Percentiles rank a stretch among this genome's conserved stretches.
phyloP scores from a whole-genome alignment of 805 yeast genomes.

The Starmerella apis region DNA sequence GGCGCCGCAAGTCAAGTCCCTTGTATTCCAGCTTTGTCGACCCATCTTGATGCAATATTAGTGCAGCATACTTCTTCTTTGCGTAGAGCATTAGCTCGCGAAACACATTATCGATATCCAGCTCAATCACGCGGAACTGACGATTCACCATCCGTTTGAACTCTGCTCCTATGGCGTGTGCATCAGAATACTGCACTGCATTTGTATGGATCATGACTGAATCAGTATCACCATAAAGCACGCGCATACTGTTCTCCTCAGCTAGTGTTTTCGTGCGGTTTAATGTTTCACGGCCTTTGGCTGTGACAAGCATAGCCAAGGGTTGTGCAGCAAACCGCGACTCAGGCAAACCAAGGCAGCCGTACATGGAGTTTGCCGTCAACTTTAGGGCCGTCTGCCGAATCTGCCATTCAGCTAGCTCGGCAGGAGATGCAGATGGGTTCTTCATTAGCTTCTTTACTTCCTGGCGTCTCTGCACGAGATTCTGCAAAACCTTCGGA shows the following conservation, averaged over 20 bases:
- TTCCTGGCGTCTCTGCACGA: conserved; percentile 85
- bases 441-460: conserved; percentile 78
- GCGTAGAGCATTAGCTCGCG: conserved; percentile 75
- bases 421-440: conserved; percentile 48
- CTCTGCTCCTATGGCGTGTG: conserved; percentile 69
- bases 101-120: conserved; percentile 90
- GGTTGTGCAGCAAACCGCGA: conserved; percentile 95
- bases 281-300: conserved; percentile 88
- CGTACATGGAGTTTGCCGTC: conserved; percentile 99
- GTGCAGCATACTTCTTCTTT: conserved; percentile 96
- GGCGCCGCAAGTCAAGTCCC: conserved; percentile 92
- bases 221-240: conserved; percentile 96
- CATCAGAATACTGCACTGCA: conserved; percentile 54
- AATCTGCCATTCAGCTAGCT: conserved; percentile 79
- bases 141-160: conserved; percentile 82
- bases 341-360: conserved; percentile 86
- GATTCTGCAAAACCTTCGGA: conserved; percentile 69
- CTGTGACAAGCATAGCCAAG: conserved; percentile 87
- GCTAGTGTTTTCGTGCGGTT: conserved; percentile 90
- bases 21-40: conserved; percentile 72
- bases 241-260: conserved; percentile 68
- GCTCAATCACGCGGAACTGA: conserved; percentile 74
- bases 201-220: conserved; percentile 97
- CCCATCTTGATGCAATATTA: conserved; percentile 43
- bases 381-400: conserved; percentile 91